Base-by-base conservation (phyloP, 139 green algal species). In the Nannochloris sp. region DNA sequence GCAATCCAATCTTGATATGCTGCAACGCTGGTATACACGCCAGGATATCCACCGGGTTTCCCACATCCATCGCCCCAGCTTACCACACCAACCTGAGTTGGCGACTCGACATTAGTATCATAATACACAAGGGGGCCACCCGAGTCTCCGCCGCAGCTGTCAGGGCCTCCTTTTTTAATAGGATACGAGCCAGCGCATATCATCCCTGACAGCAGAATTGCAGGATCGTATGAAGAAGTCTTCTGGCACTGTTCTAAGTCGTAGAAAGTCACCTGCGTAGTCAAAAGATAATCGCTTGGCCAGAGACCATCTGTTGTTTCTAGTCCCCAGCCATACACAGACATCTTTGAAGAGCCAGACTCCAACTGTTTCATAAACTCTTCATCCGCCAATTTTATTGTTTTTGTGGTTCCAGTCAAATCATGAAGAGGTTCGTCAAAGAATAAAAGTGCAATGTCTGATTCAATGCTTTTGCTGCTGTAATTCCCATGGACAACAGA, bases 121-220 rank as follows among this genome's bases (percentile, higher is more conserved):
- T n/a, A 2, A 11, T n/a, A 59, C 46, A 55, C 17, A 8, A 59
- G 20, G 14, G 20, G 20, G 36, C 50, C 50, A 37, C 50, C 50
- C 6, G 50, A 59, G 50, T 59, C 50, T n/a, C 50, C 50, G 16
- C 25, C 23, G 36, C 50, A 59, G 9, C n/a, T 23, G 36, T 59
- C 50, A 59, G 25, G 25, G 20, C 50, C 25, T 23, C 50, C 50
- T 37, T 59, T 23, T 33, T 33, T 6, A 5, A 33, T 33, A 33
- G 12, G n/a, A 26, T 28, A 55, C 10, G 17, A 33, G n/a, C 23
- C 25, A n/a, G 50, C 25, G 20, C 50, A 30, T 13, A 37, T 33
- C 50, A 53, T 53, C 11, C n/a, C 46, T 5, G 16, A 20, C 16
- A 9, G 46, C 4, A 53, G 16, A 53, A 28, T 23, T 23, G 16